Base-by-base conservation (phyloP, 441 rosid genomes). In the Pelargonium fulgidum region DNA sequence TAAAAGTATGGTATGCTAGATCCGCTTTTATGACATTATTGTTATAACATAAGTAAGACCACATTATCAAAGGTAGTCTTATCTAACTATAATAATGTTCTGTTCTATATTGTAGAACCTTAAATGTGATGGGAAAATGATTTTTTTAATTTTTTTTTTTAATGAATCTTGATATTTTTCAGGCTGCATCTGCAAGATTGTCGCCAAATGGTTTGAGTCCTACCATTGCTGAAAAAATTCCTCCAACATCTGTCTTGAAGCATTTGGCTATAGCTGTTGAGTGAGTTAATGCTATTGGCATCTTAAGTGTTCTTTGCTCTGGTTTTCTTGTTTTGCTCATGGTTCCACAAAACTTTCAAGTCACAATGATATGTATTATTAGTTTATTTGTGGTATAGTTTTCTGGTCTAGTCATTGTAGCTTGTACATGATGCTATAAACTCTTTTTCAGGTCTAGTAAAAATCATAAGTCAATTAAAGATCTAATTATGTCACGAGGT, bases 181-280 rank as follows among this genome's bases (percentile, higher is more conserved):
- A 52, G 59, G 59, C 59, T 52, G 59, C 14, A 52, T 52, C 59
- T 11, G 59, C 59, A 52, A 52, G 59, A 52, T 52, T 52, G 59
- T 52, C 59, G 0, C 59, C 59, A 62, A 92, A 89, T 59, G 76
- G 82, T 78, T 80, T 91, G 72, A 80, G 82, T 72, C 80, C 87
- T 56, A 79, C 78, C 63, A 79, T 85, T 73, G 78, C 76, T 48
- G 87, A 84, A 75, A 79, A 78, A 76, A 87, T 94, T 76, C 97
- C 97, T 81, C 65, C 86, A 52, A 69, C 88, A 67, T 85, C 87
- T 65, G 83, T 85, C 78, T 45, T 91, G 81, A 89, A 87, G 86
- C 99, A 84, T 79, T 79, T 94, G 79, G 96, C 93, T 76, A 66
- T 77, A 75, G 96, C 96, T 64, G 70, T 85, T 47, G 93, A 89